Evolutionary conservation across 257 asterid species (phyloP).

Genomic region (Leptodermis oblonga): DNA sequence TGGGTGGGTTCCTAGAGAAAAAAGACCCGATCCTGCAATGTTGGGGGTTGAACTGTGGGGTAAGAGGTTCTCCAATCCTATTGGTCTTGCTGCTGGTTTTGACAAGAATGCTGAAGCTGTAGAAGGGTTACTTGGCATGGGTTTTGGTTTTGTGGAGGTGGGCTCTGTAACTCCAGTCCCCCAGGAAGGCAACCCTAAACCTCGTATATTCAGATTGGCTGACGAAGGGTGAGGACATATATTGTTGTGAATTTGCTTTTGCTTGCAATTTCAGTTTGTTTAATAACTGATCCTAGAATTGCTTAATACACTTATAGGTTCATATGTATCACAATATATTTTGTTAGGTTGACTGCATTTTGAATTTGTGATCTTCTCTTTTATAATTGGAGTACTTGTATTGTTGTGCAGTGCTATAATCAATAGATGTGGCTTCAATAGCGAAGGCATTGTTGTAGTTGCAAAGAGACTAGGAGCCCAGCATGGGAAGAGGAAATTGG

Average conservation of each 20-base stretch:
- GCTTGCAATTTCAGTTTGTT: not conserved
- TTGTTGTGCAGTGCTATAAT: constrained; percentile 73
- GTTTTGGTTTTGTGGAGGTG: constrained; percentile 98
- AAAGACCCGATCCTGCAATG: constrained; percentile 74
- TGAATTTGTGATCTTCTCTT: constrained; percentile 4
- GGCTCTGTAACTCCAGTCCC: constrained; percentile 98
- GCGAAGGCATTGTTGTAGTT: constrained; percentile 97
- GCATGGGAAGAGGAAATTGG: constrained; percentile 94
- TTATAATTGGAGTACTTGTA: constrained; percentile 10
- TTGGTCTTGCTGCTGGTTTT: constrained; percentile 97
- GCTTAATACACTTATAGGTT: not conserved
- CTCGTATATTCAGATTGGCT: constrained; percentile 86
- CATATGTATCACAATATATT: not conserved
- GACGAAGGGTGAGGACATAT: constrained; percentile 59
- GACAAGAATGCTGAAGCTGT: constrained; percentile 98
- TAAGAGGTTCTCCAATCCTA: constrained; percentile 92
- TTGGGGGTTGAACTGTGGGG: constrained; percentile 87
- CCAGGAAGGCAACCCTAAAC: constrained; percentile 97
- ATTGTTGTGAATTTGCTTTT: not conserved
- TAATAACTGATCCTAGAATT: not conserved
- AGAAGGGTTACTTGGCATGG: constrained; percentile 91
- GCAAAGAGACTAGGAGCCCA: constrained; percentile 95
- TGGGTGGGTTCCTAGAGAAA: constrained; percentile 97
- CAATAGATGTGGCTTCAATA: constrained; percentile 96
- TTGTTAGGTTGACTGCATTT: not conserved